These are phyloP conservation scores for Dictyostelium discoideum DNA, from an alignment of 78 protist species.

Conservation along the genomic window DNA sequence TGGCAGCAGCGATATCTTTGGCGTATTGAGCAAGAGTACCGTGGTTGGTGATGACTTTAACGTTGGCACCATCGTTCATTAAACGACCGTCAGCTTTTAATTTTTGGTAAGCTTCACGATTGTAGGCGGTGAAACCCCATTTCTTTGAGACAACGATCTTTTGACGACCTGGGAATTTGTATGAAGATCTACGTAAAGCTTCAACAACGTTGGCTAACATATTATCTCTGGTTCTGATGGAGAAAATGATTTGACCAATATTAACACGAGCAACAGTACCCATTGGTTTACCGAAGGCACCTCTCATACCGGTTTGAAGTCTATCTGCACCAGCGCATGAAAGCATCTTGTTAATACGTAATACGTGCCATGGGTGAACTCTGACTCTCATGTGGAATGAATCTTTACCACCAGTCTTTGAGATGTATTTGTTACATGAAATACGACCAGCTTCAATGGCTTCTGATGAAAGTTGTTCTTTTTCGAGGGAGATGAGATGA, in stretches of 20 bases:
- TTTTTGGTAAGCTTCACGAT: constrained; percentile 89
- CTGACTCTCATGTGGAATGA: constrained; percentile 99
- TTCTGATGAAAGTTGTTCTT: constrained; percentile 99
- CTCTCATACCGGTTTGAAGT: constrained; percentile 99
- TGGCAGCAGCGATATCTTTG: background rate
- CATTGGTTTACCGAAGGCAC: constrained; percentile 99
- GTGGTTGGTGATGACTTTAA: constrained; percentile 83
- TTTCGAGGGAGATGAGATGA: constrained; percentile 98
- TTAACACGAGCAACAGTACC: constrained; percentile 99
- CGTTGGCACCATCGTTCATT: constrained; percentile 91
- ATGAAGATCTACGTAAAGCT: constrained; percentile 99
- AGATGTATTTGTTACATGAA: constrained; percentile 99
- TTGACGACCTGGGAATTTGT: constrained; percentile 99
- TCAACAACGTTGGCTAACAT: constrained; percentile 89
- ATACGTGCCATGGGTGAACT: constrained; percentile 99
- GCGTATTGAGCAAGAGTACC: constrained; percentile 86
- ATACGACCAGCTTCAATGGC: constrained; percentile 99
- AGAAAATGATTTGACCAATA: constrained; percentile 98
- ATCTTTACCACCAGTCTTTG: constrained; percentile 97
- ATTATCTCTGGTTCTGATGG: constrained; percentile 95
- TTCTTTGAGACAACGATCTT: constrained; percentile 93
- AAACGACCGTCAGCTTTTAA: constrained; percentile 82
- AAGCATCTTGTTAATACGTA: constrained; percentile 99
- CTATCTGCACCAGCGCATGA: constrained; percentile 99
- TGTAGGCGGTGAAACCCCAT: constrained; percentile 99